Conservation (phyloP, 768 basidiomycete species). For the Pisolithus orientalis region DNA sequence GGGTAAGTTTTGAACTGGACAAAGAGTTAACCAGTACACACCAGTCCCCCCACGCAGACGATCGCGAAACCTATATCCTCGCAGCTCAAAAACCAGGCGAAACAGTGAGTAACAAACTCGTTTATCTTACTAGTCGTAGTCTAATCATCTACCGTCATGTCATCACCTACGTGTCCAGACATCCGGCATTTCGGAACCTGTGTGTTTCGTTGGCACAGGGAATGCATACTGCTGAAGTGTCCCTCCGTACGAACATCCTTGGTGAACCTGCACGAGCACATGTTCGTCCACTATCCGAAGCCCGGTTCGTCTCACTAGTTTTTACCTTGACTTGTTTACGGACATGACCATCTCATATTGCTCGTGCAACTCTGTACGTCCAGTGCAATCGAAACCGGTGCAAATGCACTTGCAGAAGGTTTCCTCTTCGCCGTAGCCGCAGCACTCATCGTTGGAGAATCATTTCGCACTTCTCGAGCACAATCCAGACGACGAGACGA, state of each 20-base stretch:
- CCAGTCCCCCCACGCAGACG: slow-evolving; percentile 40
- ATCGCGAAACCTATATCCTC: slow-evolving; percentile 76
- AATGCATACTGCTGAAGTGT: slow-evolving; percentile 64
- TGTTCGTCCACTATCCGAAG: slow-evolving; percentile 68
- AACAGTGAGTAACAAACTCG: slow-evolving; percentile 43
- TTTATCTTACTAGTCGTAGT: not conserved
- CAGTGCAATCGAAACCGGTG: slow-evolving; percentile 83
- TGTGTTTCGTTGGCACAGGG: slow-evolving; percentile 72
- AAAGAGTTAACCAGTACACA: slow-evolving; percentile 34
- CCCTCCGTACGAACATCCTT: slow-evolving; percentile 65
- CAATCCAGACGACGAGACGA: slow-evolving; percentile 63
- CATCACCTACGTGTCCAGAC: slow-evolving; percentile 33
- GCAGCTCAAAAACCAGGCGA: slow-evolving; percentile 63
- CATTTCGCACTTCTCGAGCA: slow-evolving; percentile 67
- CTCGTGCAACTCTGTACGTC: too few relatives aligned
- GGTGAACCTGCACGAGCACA: slow-evolving; percentile 59
- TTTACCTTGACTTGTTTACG: not conserved
- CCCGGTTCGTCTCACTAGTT: slow-evolving; percentile 37
- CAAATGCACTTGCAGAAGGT: slow-evolving; percentile 78
- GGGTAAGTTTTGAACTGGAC: slow-evolving; percentile 38
- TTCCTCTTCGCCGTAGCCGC: slow-evolving; percentile 79
- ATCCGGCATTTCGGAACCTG: slow-evolving; percentile 62
- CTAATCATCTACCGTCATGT: not conserved
- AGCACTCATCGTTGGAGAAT: slow-evolving; percentile 65
- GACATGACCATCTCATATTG: not conserved